Evolutionary conservation across 192 early-diverging fungal species (phyloP), one percentile per base, ranked within the genome.

Genomic region (Backusella parvicylindrica): DNA sequence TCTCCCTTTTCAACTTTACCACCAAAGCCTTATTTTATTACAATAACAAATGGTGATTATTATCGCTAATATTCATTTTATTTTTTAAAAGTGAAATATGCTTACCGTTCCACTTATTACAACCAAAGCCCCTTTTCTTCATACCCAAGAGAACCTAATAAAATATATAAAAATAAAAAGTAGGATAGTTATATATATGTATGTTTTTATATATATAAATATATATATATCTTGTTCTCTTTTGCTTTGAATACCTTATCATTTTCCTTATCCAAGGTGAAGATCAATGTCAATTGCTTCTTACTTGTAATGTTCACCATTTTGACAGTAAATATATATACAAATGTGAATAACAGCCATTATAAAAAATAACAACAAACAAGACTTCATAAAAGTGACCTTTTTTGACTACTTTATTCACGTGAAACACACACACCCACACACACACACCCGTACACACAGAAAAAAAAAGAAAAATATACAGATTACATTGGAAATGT

Each of bases 91-190:
- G 38, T 40, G 15, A 32, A 64, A 16, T 68, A 13, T 38, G 21
- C 41, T 83, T 85, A 83, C 89, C 92, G 64, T 94, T 94, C 81
- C 82, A 86, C 28, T 88, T 85, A 64, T 85, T 83, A 18, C 79
- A 75, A 31, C 93, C 93, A 75, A 95, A 92, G 8, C 93, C 93
- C 9, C 93, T 89, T 77, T 95, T 95, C 79, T 95, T 95, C 83
- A 92, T 87, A 0, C 93, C 93, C 23, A 95, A 85, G 3, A 92
- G 83, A 47, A 93, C 87, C 73, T 85, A 33, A n/a, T 11, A 1
- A 12, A 41, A 7, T 3, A 43, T 47, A 43, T 2, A 56, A 21
- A 12, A 36, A 3, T 40, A 64, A 12, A 12, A 11, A 12, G 7
- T 11, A 23, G 11, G 2, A 26, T 26, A 56, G 53, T 23, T 7